These are phyloP conservation scores for Stevia rebaudiana DNA, from an alignment of 140 eudicot genomes.

Conservation along the genomic window DNA sequence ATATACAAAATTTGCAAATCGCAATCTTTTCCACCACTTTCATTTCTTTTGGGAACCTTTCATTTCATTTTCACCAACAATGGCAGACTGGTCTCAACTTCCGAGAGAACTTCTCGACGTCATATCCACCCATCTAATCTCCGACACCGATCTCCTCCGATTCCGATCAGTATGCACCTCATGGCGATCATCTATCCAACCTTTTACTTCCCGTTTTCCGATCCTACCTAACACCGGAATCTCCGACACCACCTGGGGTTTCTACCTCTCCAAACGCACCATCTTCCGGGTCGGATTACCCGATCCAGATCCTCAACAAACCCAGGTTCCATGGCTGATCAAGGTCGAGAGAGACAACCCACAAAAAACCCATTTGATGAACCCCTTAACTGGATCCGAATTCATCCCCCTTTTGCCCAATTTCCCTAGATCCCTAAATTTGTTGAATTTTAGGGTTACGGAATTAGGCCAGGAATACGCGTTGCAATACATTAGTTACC, in stretches of 20 bases:
- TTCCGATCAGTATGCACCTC: slow-evolving; percentile 85
- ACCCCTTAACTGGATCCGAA: slow-evolving; percentile 51
- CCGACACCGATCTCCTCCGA: slow-evolving; percentile 62
- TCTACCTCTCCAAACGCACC: slow-evolving; percentile 63
- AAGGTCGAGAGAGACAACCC: slow-evolving; percentile 58
- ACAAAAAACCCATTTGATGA: slow-evolving; percentile 36
- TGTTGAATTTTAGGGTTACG: slow-evolving; percentile 34
- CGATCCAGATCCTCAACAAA: slow-evolving; percentile 4
- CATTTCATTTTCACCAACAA: slow-evolving; percentile 2
- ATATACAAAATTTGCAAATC: too few relatives aligned
- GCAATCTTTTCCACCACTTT: neutral
- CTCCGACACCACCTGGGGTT: slow-evolving; percentile 67
- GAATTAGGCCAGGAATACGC: slow-evolving; percentile 67
- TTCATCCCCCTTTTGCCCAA: slow-evolving; percentile 31
- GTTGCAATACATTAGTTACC: slow-evolving; percentile 50
- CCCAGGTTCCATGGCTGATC: slow-evolving; percentile 45
- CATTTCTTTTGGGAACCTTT: neutral
- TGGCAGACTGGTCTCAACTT: slow-evolving; percentile 82
- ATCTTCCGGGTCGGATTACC: slow-evolving; percentile 46
- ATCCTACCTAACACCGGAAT: slow-evolving; percentile 63
- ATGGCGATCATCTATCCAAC: slow-evolving; percentile 57
- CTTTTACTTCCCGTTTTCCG: slow-evolving; percentile 38
- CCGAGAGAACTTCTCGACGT: slow-evolving; percentile 69
- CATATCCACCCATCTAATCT: slow-evolving; percentile 43
- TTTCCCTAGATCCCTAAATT: slow-evolving; percentile 49